Evolutionary conservation across 176 grass and related monocot species (phyloP).

Genomic region (Oryza australiensis): DNA sequence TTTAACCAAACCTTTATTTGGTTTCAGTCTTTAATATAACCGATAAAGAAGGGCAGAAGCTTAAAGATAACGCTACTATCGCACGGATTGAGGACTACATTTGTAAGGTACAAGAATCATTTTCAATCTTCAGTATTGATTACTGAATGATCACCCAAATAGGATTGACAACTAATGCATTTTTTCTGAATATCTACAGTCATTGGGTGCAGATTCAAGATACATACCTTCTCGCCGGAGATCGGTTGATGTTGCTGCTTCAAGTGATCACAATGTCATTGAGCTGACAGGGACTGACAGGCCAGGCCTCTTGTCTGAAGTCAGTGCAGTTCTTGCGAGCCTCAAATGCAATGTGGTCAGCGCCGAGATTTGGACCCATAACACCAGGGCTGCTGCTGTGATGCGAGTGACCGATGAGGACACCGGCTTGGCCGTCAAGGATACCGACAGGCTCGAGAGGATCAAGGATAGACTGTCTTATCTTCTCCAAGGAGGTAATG

Average conservation of each 20-base stretch:
- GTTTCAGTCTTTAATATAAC: slow-evolving; percentile 80
- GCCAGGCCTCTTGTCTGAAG: slow-evolving; percentile 80
- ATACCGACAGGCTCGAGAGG: slow-evolving; percentile 36
- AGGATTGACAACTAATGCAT: not conserved
- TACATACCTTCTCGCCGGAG: slow-evolving; percentile 53
- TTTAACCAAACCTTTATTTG: not conserved
- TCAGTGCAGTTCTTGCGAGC: slow-evolving; percentile 64
- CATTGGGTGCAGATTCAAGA: slow-evolving; percentile 61
- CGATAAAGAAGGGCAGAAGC: slow-evolving; percentile 61
- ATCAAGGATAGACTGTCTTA: slow-evolving; percentile 60
- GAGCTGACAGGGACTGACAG: slow-evolving; percentile 72
- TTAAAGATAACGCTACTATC: slow-evolving; percentile 46
- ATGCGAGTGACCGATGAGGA: slow-evolving; percentile 69
- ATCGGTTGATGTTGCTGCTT: slow-evolving; percentile 55
- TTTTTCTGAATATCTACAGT: slow-evolving; percentile 41
- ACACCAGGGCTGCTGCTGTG: slow-evolving; percentile 68
- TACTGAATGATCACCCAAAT: not conserved
- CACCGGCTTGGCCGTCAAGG: slow-evolving; percentile 45
- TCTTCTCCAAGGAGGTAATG: slow-evolving; percentile 53
- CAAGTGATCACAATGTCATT: slow-evolving; percentile 56
- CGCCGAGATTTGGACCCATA: slow-evolving; percentile 92
- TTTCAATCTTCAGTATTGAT: not conserved
- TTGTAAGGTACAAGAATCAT: slow-evolving; percentile 44
- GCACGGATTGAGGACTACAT: slow-evolving; percentile 48
- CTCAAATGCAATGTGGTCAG: slow-evolving; percentile 83